A percentile compares a stretch with the other conserved stretches of the same genome.
phyloP scores from a whole-genome alignment of 805 yeast species.

The Yarrowia deformans region DNA sequence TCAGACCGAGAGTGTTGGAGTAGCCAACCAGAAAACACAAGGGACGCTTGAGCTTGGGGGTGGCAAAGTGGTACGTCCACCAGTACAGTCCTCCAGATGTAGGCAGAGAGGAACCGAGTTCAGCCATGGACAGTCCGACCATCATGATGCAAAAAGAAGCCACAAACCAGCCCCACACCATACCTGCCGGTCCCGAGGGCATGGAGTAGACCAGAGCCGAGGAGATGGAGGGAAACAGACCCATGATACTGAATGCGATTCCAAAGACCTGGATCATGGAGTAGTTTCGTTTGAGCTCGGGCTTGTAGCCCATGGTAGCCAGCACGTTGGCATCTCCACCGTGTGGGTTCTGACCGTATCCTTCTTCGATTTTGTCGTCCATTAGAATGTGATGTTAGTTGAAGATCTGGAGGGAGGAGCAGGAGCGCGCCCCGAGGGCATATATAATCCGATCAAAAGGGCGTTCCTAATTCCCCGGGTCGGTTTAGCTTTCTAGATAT shows the following conservation, averaged over 20 bases:
- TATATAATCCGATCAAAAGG: background rate
- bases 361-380: conserved; percentile 21
- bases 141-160: conserved; percentile 62
- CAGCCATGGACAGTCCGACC: conserved; percentile 72
- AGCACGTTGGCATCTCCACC: conserved; percentile 27
- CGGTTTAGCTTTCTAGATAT: background rate
- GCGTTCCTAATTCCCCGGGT: background rate
- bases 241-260: conserved; percentile 76
- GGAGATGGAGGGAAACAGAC: conserved; percentile 64
- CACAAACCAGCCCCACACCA: conserved; percentile 77
- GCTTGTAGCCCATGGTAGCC: conserved; percentile 63
- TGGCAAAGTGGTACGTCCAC: conserved; percentile 73
- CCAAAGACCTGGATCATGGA: conserved; percentile 71
- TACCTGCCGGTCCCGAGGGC: conserved; percentile 69
- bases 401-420: background rate
- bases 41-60: conserved; percentile 59
- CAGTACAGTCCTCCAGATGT: conserved; percentile 78
- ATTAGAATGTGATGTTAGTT: background rate
- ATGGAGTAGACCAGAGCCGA: conserved; percentile 62
- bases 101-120: conserved; percentile 72
- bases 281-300: conserved; percentile 68
- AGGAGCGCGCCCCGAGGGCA: background rate
- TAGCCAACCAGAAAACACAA: conserved; percentile 70
- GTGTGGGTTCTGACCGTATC: conserved; percentile 1
- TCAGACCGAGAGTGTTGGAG: conserved; percentile 69